A percentile compares a stretch with the other conserved stretches of the same genome.
Conservation (phyloP, 805 yeast species). For the Candida dajiaensis region DNA sequence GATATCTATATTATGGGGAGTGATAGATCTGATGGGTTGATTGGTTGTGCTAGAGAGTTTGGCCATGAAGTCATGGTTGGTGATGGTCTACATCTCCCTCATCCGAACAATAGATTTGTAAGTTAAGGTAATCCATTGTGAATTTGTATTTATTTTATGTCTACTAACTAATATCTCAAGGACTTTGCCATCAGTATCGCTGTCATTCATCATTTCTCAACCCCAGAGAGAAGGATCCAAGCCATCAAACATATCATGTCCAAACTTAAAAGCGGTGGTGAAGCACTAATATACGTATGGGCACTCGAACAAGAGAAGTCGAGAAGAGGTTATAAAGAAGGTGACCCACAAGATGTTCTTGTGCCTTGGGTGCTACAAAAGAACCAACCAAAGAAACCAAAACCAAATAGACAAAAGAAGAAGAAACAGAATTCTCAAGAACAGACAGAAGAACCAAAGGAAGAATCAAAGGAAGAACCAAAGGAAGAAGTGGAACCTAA, state of each 20-base stretch:
- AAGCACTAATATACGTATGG: slow-evolving; percentile 87
- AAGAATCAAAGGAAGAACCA: slow-evolving; percentile 8
- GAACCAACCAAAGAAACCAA: slow-evolving; percentile 33
- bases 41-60: slow-evolving; percentile 51
- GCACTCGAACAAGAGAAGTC: slow-evolving; percentile 88
- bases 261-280: slow-evolving; percentile 54
- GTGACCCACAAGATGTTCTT: slow-evolving; percentile 87
- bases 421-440: slow-evolving; percentile 11
- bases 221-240: slow-evolving; percentile 65
- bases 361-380: slow-evolving; percentile 90
- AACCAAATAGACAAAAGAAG: slow-evolving; percentile 25
- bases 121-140: background rate
- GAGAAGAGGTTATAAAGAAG: slow-evolving; percentile 85
- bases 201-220: slow-evolving; percentile 93
- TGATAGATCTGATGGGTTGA: slow-evolving; percentile 65
- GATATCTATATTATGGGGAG: slow-evolving; percentile 67
- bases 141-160: no score
- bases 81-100: slow-evolving; percentile 72
- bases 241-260: slow-evolving; percentile 69
- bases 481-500: slow-evolving; percentile 17
- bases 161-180: no score
- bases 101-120: slow-evolving; percentile 34
- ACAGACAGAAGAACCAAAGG: slow-evolving; percentile 2
- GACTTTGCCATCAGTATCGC: slow-evolving; percentile 93
- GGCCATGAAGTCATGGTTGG: slow-evolving; percentile 60